Evolutionary conservation across 768 basidiomycete species (phyloP), one percentile per base, ranked within the genome.

Genomic region (Piloderma croceum): DNA sequence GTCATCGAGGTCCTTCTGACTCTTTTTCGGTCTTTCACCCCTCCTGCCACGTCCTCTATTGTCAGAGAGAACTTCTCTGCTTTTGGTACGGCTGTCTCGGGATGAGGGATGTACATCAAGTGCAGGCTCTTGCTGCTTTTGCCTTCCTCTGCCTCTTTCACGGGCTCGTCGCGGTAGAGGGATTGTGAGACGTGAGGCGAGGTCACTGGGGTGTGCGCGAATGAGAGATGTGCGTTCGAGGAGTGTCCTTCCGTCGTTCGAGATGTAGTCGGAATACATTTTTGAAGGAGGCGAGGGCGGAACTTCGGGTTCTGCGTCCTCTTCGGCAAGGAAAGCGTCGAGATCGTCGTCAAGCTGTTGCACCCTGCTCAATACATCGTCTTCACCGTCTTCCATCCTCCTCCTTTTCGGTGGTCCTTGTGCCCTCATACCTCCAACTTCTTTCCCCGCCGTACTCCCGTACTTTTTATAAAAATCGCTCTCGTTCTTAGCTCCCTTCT

Each of bases 381-480:
- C 68, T 38, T 60, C 52, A 6, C 53, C 60, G 11, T 61, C 65
- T 9, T 67, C 59, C 36, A 61, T 60, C 32, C 48, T 53, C 60
- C 58, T 61, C 45, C 59, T 58, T 49, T 65, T 69, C 50, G 52
- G 56, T 24, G 54, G 51, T 22, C 52, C 51, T 41, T 49, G 67
- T 45, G 47, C 66, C n/a, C n/a, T n/a, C 52, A 44, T 66, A 47
- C 63, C 54, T 38, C 70, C 68, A 5, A 61, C 50, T 42, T 79
- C 77, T 54, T 79, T 87, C 41, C 85, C 86, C 3, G 81, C 81
- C 22, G 57, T 55, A 40, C 51, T 53, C 13, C 87, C 89, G 43
- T 90, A 83, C 52, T 77, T 83, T 59, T 61, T 78, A 61, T 91
- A 91, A 49, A 90, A 91, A 49, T 82, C 64, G 54, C 87, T 90